Percentiles rank a stretch among this genome's conserved stretches.
Evolutionary conservation across 2,329 filamentous ascomycete genomes (phyloP).

Genomic region (Beauveria australis): DNA sequence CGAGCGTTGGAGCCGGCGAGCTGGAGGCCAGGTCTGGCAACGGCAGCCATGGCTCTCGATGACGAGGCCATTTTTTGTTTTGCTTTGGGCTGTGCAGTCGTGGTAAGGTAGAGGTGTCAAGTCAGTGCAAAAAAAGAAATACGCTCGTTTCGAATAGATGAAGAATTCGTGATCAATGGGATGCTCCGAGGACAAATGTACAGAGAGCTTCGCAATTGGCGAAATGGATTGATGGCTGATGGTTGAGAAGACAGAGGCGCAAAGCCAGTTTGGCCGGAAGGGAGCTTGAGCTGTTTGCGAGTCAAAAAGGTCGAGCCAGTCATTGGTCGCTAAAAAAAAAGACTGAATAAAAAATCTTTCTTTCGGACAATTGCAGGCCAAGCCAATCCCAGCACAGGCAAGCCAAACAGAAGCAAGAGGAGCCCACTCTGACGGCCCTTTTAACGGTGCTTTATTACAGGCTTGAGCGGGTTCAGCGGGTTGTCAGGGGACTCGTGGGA

Average conservation of each 20-base stretch:
- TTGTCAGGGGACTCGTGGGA: not conserved
- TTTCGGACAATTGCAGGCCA: no score
- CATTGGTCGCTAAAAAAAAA: not conserved
- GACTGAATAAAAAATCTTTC: not conserved
- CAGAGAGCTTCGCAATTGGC: constrained; percentile 3
- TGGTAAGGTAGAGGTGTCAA: not conserved
- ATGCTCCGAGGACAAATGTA: not conserved
- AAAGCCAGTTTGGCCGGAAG: not conserved
- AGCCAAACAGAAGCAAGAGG: not conserved
- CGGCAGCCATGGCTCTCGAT: constrained; percentile 32
- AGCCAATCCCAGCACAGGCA: not conserved
- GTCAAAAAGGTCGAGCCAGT: not conserved
- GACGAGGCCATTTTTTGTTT: constrained; percentile 34
- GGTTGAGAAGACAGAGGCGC: not conserved
- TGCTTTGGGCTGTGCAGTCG: not conserved
- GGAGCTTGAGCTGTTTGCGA: constrained; percentile 1
- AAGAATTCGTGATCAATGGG: not conserved
- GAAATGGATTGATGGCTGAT: not conserved
- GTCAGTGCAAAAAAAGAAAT: not conserved
- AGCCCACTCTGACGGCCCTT: not conserved
- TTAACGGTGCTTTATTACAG: not conserved
- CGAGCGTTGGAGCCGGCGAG: constrained; percentile 20
- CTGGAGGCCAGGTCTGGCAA: constrained; percentile 23
- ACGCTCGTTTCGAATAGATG: constrained; percentile 11
- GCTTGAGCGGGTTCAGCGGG: not conserved